phyloP scores from a whole-genome alignment of 306 rosid genomes.

The Macrotyloma uniflorum region DNA sequence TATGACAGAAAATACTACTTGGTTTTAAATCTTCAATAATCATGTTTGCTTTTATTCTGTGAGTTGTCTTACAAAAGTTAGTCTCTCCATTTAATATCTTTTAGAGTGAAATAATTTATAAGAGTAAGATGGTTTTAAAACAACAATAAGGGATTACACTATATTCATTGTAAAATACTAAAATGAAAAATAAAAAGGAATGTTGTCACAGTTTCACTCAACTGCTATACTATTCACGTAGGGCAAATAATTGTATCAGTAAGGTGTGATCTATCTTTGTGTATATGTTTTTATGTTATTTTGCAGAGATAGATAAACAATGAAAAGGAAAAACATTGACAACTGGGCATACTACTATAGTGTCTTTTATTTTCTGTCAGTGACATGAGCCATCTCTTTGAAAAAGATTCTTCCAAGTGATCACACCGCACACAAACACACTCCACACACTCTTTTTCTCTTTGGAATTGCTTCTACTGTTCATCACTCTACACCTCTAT shows the following conservation, averaged over 20 bases:
- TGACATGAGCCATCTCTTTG: constrained; percentile 55
- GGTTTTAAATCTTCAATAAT: not conserved
- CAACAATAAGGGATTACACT: not conserved
- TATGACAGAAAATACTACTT: not conserved
- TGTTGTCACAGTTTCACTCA: not conserved
- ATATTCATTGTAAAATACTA: not conserved
- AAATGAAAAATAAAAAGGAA: not conserved
- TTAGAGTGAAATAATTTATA: not conserved
- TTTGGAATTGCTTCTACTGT: constrained; percentile 19
- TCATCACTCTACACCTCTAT: constrained; percentile 47
- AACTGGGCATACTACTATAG: constrained; percentile 49
- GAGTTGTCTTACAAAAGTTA: not conserved
- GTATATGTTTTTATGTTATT: not conserved
- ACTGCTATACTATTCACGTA: not conserved
- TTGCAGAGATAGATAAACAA: not conserved
- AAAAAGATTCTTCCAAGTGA: constrained; percentile 60
- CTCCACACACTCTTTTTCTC: not conserved
- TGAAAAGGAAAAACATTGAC: constrained; percentile 49
- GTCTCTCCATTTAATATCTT: not conserved
- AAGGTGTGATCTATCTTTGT: not conserved
- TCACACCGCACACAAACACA: constrained; percentile 5
- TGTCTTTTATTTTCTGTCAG: constrained; percentile 63
- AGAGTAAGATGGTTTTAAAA: not conserved
- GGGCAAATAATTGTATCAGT: constrained; percentile 1
- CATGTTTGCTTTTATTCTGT: not conserved